phyloP scores from a whole-genome alignment of 768 basidiomycete genomes.

The Trametes gibbosa region DNA sequence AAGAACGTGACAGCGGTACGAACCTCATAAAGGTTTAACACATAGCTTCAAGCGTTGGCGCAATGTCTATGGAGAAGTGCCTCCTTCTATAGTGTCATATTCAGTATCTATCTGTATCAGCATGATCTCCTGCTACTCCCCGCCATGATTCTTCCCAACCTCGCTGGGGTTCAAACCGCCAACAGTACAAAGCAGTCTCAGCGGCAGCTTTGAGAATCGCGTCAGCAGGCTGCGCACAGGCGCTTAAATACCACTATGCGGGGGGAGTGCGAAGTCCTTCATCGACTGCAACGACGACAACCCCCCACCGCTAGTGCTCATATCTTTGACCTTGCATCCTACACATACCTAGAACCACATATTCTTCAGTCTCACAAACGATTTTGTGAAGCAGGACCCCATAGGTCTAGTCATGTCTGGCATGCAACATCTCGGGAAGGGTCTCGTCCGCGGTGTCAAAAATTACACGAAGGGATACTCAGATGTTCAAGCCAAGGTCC shows the following conservation, averaged over 20 bases:
- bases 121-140: no score
- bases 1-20: background rate
- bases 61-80: no score
- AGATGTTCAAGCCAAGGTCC: slow-evolving; percentile 91
- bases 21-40: background rate
- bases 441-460: slow-evolving; percentile 84
- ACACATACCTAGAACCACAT: no score
- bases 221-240: background rate
- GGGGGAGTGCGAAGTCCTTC: background rate
- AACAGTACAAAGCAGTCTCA: no score
- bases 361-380: background rate
- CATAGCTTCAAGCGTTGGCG: background rate
- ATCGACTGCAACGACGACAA: background rate
- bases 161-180: no score
- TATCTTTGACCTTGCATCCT: background rate
- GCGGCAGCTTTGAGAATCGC: background rate
- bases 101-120: no score
- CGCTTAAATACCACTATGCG: background rate
- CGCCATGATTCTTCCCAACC: no score
- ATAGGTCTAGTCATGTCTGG: slow-evolving; percentile 26
- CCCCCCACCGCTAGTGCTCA: background rate
- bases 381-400: background rate
- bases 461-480: slow-evolving; percentile 97
- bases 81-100: no score
- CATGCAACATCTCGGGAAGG: slow-evolving; percentile 81